These are phyloP conservation scores for Brasilioporus rufonigricans DNA, from an alignment of 768 basidiomycete genomes.

Conservation along the genomic window DNA sequence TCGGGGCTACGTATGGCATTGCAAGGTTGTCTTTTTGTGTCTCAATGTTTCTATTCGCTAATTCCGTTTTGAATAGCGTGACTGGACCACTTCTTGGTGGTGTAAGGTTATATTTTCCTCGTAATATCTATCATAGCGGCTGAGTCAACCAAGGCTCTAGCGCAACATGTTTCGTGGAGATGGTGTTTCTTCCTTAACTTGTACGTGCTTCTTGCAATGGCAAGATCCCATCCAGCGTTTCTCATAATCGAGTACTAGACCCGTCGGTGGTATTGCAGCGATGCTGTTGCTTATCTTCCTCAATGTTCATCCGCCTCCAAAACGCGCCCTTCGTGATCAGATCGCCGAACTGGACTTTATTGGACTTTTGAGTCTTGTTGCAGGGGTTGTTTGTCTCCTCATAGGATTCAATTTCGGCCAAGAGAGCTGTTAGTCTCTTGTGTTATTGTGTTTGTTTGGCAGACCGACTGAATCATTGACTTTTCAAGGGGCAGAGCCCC, in stretches of 20 bases:
- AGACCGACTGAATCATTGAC: no score
- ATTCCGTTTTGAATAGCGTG: constrained; percentile 39
- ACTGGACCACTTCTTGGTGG: constrained; percentile 82
- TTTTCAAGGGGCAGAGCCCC: constrained; percentile 44
- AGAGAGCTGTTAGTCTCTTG: constrained; percentile 50
- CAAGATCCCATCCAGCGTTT: neutral
- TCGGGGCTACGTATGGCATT: constrained; percentile 81
- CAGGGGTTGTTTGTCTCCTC: constrained; percentile 63
- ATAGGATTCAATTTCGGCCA: constrained; percentile 72
- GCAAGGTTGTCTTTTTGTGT: constrained; percentile 36
- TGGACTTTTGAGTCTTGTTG: constrained; percentile 59
- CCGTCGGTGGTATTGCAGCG: constrained; percentile 65
- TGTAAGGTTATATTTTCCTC: constrained; percentile 40
- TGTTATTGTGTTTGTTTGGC: neutral
- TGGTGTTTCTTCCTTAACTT: constrained; percentile 82
- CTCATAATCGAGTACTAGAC: constrained; percentile 38
- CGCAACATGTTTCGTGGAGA: constrained; percentile 75
- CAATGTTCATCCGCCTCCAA: constrained; percentile 68
- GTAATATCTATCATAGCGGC: neutral
- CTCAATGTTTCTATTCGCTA: neutral
- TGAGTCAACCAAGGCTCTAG: constrained; percentile 47
- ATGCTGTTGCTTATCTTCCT: constrained; percentile 66
- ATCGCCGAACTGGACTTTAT: constrained; percentile 64
- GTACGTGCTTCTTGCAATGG: constrained; percentile 34
- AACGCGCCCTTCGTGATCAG: constrained; percentile 56